Evolutionary conservation across 306 rosid species (phyloP).

Genomic region (Dalbergia cultrata): DNA sequence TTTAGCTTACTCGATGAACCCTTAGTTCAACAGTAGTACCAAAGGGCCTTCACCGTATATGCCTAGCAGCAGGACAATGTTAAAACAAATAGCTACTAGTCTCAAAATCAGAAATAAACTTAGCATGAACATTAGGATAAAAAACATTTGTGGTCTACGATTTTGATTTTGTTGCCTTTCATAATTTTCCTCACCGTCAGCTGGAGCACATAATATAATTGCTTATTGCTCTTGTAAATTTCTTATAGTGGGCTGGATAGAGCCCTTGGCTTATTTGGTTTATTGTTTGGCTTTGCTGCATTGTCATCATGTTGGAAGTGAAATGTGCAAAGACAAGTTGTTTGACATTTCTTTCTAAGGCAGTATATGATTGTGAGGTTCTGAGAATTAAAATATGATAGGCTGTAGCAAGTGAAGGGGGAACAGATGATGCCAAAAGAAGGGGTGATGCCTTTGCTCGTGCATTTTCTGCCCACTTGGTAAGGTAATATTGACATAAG

Average conservation of each 20-base stretch:
- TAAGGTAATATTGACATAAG: constrained; percentile 63
- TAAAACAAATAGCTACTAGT: too few species aligned
- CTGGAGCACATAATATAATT: background rate
- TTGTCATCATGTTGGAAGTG: constrained; percentile 33
- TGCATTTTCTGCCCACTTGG: constrained; percentile 95
- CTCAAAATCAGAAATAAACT: too few species aligned
- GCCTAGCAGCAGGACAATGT: too few species aligned
- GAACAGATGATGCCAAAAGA: constrained; percentile 97
- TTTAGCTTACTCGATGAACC: too few species aligned
- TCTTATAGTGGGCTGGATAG: constrained; percentile 6
- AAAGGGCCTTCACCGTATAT: too few species aligned
- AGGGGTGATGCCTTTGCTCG: constrained; percentile 98
- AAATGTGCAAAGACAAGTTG: constrained; percentile 25
- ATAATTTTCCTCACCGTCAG: background rate
- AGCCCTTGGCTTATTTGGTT: constrained; percentile 35
- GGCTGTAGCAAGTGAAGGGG: constrained; percentile 99
- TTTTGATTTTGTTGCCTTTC: background rate
- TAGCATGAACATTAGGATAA: too few species aligned
- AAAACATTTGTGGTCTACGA: too few species aligned
- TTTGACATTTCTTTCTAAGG: constrained; percentile 2
- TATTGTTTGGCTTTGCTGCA: constrained; percentile 31
- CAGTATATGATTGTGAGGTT: constrained; percentile 46
- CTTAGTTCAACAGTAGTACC: too few species aligned
- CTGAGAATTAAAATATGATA: constrained; percentile 50
- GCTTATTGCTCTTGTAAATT: background rate